Evolutionary conservation across 176 grass and related monocot species (phyloP), one percentile per base, ranked within the genome.

Genomic region (Cocos nucifera): DNA sequence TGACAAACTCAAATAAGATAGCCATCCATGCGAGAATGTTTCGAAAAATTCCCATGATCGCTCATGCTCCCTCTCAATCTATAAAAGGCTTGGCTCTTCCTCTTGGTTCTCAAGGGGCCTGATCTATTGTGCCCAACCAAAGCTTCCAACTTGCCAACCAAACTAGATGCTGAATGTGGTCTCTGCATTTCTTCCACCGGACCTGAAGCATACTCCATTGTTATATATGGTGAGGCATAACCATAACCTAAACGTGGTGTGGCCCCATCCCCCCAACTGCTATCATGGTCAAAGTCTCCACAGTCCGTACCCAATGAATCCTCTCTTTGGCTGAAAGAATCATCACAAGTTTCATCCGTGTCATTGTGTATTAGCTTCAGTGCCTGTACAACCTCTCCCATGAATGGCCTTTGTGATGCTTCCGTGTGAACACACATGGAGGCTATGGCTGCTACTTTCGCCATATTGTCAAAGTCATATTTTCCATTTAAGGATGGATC

Each of bases 321-420:
- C 22, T 53, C 69, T 39, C 12, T 53, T 6, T 50, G 48, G 26
- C 57, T 72, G 18, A 22, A 32, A 20, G 58, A 61, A 62, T 53
- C 57, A 25, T 69, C 54, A 49, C 15, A 49, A 32, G 6, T 53
- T 50, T 56, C 70, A 19, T 73, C 70, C 28, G 44, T 56, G 59
- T 73, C 59, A 24, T 63, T 54, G 51, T 55, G 27, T 18, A 73
- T 39, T 25, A 63, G n/a, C 51, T 73, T 63, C 20, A 73, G 51
- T 17, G 70, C 70, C 19, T 73, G 70, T 18, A 73, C 70, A 54
- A 73, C 70, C 44, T 63, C 59, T 15, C 70, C 50, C 70, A 73
- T 73, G 59, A 56, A 63, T 54, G 70, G 70, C 15, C 70, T 63
- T 48, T 56, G 25, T 17, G 58, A 54, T 24, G 51, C 17, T 10